Conservation (phyloP, 169 alveolate species). For the Eimeria sp. region DNA sequence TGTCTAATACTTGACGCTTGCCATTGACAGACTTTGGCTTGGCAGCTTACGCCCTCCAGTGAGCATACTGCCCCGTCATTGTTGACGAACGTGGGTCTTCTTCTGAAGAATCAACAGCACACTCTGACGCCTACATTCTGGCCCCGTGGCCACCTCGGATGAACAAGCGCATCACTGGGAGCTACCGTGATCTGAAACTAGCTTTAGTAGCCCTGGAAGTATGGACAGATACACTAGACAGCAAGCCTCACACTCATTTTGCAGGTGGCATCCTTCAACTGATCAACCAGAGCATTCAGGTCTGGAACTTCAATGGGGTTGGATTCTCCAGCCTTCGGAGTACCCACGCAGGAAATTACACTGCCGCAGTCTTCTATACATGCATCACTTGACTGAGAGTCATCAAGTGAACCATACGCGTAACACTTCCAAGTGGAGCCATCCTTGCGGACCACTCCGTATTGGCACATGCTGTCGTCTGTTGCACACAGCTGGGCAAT, state of each 20-base stretch:
- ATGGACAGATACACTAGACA: background rate
- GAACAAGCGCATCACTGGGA: background rate
- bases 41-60: background rate
- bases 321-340: background rate
- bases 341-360: background rate
- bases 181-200: background rate
- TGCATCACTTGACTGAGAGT: background rate
- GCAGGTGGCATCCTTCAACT: conserved; percentile 5
- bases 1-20: background rate
- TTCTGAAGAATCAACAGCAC: background rate
- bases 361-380: conserved; percentile 20
- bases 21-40: background rate
- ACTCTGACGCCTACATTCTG: background rate
- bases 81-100: background rate
- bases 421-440: background rate
- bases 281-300: background rate
- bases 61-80: background rate
- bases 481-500: background rate
- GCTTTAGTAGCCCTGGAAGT: background rate
- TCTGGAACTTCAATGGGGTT: background rate
- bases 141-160: background rate
- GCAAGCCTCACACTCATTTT: background rate
- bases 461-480: background rate
- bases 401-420: background rate
- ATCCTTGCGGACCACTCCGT: conserved; percentile 17